Base-by-base conservation (phyloP, 208 protist genomes). In the Tritrichomonas foetus region DNA sequence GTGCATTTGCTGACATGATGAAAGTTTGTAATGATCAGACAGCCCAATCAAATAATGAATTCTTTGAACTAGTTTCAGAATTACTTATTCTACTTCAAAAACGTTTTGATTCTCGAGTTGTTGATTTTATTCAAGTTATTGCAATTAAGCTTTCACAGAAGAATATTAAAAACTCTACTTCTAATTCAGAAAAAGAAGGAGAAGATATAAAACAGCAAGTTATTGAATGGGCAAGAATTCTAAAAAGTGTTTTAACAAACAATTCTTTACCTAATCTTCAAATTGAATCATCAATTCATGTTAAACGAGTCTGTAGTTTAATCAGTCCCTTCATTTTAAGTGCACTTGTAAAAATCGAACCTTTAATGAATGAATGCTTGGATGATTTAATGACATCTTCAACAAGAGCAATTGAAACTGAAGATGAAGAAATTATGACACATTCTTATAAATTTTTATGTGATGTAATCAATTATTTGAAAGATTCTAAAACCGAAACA, bases 331-430 rank as follows among this genome's bases (percentile, higher is more conserved):
- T n/a, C 20, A 69, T 69, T 30, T n/a, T 69, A 5, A 11, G n/a
- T n/a, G 64, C n/a, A n/a, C 11, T 69, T 33, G 3, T 8, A 33
- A 69, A 69, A n/a, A 61, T 61, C 16, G 53, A 61, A 61, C 47
- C 78, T 20, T 89, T 89, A 27, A 22, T 89, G 0, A 89, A 44
- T 39, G 78, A 89, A 50, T 57, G 47, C 47, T 47, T 89, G 8
- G 78, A 89, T 89, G 78, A 89, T 57, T 53, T 89, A 49, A 89
- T 89, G 41, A 57, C 78, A 16, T 89, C 78, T 39, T 3, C 8
- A n/a, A 57, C 78, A 16, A 25, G 78, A 57, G 78, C 78, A 16
- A 57, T 89, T 22, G 78, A 89, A 89, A 89, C 47, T 22, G 47
- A 49, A 53, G 47, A 89, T 44, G 27, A 20, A 89, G 47, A 89